Evolutionary conservation across 164 flowering plant genomes (phyloP).

Genomic region (Magnolia changhungtana): DNA sequence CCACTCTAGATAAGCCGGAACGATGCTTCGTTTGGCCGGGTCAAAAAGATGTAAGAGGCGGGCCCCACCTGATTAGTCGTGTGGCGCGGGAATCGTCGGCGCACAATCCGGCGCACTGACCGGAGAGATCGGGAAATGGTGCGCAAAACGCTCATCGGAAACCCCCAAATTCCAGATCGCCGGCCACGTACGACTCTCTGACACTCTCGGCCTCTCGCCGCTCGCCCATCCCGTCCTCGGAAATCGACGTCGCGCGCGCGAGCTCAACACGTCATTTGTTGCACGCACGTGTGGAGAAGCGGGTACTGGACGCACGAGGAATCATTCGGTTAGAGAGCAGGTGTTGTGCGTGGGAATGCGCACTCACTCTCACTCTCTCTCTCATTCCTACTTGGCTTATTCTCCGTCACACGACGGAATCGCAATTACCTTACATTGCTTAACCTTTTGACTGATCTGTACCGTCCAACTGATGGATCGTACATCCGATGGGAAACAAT

Average conservation of each 20-base stretch:
- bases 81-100: slow-evolving; percentile 25
- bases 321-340: slow-evolving; percentile 4
- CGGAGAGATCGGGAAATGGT: slow-evolving; percentile 18
- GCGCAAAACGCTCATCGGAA: neutral
- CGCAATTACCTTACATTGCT: no score
- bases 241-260: neutral
- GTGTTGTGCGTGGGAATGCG: slow-evolving; percentile 3
- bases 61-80: slow-evolving; percentile 1
- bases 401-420: no score
- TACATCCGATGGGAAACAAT: no score
- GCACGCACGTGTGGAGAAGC: slow-evolving; percentile 3
- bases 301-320: slow-evolving; percentile 4
- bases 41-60: neutral
- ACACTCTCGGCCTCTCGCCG: neutral
- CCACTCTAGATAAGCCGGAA: neutral
- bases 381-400: neutral
- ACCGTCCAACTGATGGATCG: neutral
- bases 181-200: slow-evolving; percentile 9
- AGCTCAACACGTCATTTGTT: neutral
- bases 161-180: slow-evolving; percentile 2
- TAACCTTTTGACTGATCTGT: neutral
- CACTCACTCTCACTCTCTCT: neutral
- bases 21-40: neutral
- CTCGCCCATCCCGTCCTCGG: neutral
- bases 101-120: slow-evolving; percentile 19